phyloP scores from a whole-genome alignment of 768 basidiomycete genomes.

The Leccinum olivaceopallidum region DNA sequence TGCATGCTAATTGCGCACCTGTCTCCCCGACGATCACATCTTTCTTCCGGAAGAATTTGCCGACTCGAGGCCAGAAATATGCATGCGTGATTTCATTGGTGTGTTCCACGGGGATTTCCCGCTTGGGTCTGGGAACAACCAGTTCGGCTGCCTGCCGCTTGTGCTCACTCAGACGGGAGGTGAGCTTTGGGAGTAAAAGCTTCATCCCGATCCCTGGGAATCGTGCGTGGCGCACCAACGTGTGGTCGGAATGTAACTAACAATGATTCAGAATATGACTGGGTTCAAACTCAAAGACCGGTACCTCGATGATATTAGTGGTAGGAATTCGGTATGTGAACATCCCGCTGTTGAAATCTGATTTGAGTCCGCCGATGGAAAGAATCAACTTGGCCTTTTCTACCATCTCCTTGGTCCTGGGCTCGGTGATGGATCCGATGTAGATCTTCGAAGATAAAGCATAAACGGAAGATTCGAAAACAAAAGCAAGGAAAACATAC shows the following conservation, averaged over 20 bases:
- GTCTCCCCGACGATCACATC: conserved; percentile 90
- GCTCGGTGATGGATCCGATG: conserved; percentile 68
- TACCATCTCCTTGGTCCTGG: conserved; percentile 66
- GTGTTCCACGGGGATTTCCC: conserved; percentile 50
- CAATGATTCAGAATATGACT: conserved; percentile 1
- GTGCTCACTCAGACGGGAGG: conserved; percentile 49
- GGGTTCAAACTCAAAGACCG: not conserved
- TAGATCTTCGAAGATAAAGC: conserved; percentile 54
- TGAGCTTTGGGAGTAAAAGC: conserved; percentile 69
- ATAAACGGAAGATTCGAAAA: not conserved
- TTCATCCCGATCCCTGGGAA: conserved; percentile 78
- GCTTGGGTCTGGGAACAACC: conserved; percentile 42
- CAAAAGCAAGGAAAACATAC: conserved; percentile 43
- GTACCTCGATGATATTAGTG: conserved; percentile 62
- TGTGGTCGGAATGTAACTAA: conserved; percentile 77
- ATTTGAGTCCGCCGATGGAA: conserved; percentile 67
- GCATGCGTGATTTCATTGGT: conserved; percentile 64
- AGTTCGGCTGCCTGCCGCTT: conserved; percentile 41
- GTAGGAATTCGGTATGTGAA: conserved; percentile 75
- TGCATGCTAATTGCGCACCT: conserved; percentile 39
- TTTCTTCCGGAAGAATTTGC: conserved; percentile 64
- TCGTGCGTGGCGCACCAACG: conserved; percentile 60
- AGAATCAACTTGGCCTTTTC: conserved; percentile 76
- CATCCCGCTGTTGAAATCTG: conserved; percentile 88
- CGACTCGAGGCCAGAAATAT: conserved; percentile 83